Evolutionary conservation across 2,329 filamentous ascomycete genomes (phyloP).

Genomic region (Chrysoporthe cubensis): DNA sequence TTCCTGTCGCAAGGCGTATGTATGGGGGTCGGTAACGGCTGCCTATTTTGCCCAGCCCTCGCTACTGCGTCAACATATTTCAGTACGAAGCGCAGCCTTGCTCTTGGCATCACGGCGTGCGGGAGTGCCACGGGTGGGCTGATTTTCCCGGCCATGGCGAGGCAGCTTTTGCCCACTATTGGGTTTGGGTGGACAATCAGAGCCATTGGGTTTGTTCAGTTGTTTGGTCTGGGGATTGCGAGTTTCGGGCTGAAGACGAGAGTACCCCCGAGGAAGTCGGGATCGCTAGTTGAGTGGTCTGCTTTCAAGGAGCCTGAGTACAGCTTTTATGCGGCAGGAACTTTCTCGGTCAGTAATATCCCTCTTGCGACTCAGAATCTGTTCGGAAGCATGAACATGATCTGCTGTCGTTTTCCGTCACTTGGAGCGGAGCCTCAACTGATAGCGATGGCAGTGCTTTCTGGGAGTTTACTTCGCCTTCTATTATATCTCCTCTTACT

Average conservation of each 20-base stretch:
- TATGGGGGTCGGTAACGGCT: conserved; percentile 62
- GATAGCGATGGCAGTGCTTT: conserved; percentile 43
- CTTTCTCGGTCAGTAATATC: conserved; percentile 51
- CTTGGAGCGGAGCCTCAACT: neutral
- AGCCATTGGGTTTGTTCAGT: conserved; percentile 63
- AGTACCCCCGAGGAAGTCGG: conserved; percentile 52
- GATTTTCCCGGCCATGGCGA: conserved; percentile 61
- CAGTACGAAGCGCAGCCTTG: conserved; percentile 57
- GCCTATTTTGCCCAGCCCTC: conserved; percentile 66
- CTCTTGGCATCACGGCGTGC: conserved; percentile 63
- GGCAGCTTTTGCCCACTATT: conserved; percentile 56
- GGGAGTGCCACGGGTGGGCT: conserved; percentile 65
- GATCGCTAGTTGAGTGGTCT: conserved; percentile 57
- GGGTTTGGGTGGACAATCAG: conserved; percentile 64
- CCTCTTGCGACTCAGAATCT: neutral
- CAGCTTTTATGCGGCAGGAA: conserved; percentile 52
- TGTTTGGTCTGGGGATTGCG: conserved; percentile 48
- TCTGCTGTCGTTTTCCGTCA: neutral
- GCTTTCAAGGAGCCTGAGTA: conserved; percentile 63
- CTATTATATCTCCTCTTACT: conserved; percentile 60
- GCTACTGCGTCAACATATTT: conserved; percentile 72
- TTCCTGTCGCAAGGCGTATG: conserved; percentile 59
- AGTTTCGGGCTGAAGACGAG: conserved; percentile 48
- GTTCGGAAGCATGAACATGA: neutral
- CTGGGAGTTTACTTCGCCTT: conserved; percentile 60